Percentiles rank a stretch among this genome's conserved stretches.
phyloP scores from a whole-genome alignment of 164 flowering plant genomes.

The Umbellularia californica region DNA sequence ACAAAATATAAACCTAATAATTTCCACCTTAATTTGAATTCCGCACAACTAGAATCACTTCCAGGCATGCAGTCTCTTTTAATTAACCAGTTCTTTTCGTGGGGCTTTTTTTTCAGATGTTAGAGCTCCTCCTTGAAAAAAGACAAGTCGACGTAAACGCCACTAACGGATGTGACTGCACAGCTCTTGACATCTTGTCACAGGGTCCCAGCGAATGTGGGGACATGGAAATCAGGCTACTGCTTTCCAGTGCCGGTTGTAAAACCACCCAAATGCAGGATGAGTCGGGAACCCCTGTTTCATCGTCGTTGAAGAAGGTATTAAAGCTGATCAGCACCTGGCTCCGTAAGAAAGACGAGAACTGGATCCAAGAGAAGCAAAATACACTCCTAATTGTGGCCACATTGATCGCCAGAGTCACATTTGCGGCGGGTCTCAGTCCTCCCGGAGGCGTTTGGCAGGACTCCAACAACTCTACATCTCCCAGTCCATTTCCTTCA shows the following conservation, averaged over 20 bases:
- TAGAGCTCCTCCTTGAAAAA: not conserved
- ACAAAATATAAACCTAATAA: too few species aligned
- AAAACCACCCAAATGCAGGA: not conserved
- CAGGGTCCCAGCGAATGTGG: not conserved
- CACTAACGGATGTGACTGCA: not conserved
- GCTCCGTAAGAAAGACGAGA: not conserved
- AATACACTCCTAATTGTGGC: conserved; percentile 18
- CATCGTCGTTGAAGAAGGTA: not conserved
- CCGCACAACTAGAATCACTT: not conserved
- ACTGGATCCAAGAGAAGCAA: not conserved
- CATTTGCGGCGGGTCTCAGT: conserved; percentile 17
- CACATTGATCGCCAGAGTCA: conserved; percentile 18
- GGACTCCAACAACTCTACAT: not conserved
- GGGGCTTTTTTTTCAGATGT: not conserved
- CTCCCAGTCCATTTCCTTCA: too few species aligned
- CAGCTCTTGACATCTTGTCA: not conserved
- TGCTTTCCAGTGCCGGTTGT: not conserved
- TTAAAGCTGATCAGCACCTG: not conserved
- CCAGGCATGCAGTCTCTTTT: not conserved
- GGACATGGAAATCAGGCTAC: not conserved
- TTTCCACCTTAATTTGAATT: too few species aligned
- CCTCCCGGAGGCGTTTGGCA: conserved; percentile 22
- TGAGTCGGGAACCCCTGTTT: too few species aligned
- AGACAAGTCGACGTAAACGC: not conserved
- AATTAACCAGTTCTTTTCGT: too few species aligned